These are phyloP conservation scores for Saturnispora serradocipensis DNA, from an alignment of 805 yeast genomes.

Conservation along the genomic window DNA sequence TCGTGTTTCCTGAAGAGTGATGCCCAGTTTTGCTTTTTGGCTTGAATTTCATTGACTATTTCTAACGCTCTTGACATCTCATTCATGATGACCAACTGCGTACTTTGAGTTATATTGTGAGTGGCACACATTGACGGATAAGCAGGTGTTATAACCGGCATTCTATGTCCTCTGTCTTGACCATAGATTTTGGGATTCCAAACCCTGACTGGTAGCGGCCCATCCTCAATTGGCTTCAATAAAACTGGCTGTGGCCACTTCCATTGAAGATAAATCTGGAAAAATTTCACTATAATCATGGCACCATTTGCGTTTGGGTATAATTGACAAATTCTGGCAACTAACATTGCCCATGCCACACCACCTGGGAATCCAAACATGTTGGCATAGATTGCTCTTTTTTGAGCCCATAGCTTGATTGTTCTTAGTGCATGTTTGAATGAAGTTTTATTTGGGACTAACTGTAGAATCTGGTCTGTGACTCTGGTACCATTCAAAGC, in stretches of 20 bases:
- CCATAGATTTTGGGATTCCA: slow-evolving; percentile 95
- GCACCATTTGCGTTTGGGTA: slow-evolving; percentile 96
- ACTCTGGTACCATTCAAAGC: slow-evolving; percentile 94
- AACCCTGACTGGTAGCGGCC: slow-evolving; percentile 89
- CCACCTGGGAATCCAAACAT: slow-evolving; percentile 98
- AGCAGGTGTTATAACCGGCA: slow-evolving; percentile 99
- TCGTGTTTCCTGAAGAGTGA: slow-evolving; percentile 71
- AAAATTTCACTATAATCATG: slow-evolving; percentile 81
- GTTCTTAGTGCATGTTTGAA: slow-evolving; percentile 90
- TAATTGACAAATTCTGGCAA: slow-evolving; percentile 93
- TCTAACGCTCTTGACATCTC: slow-evolving; percentile 74
- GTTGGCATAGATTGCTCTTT: slow-evolving; percentile 88
- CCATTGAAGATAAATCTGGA: slow-evolving; percentile 82
- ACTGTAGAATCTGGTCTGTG: slow-evolving; percentile 81
- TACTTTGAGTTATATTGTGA: slow-evolving; percentile 85
- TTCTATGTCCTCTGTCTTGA: slow-evolving; percentile 79
- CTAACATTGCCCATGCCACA: slow-evolving; percentile 99
- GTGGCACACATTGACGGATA: slow-evolving; percentile 99
- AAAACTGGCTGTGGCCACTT: slow-evolving; percentile 98
- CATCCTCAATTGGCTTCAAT: slow-evolving; percentile 89
- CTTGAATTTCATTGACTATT: slow-evolving; percentile 56
- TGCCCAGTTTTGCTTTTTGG: slow-evolving; percentile 61
- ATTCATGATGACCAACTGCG: slow-evolving; percentile 69
- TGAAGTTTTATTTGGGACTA: slow-evolving; percentile 89
- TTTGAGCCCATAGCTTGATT: slow-evolving; percentile 93